phyloP scores from a whole-genome alignment of 495 filamentous ascomycete genomes.

The Daldinia decipiens region DNA sequence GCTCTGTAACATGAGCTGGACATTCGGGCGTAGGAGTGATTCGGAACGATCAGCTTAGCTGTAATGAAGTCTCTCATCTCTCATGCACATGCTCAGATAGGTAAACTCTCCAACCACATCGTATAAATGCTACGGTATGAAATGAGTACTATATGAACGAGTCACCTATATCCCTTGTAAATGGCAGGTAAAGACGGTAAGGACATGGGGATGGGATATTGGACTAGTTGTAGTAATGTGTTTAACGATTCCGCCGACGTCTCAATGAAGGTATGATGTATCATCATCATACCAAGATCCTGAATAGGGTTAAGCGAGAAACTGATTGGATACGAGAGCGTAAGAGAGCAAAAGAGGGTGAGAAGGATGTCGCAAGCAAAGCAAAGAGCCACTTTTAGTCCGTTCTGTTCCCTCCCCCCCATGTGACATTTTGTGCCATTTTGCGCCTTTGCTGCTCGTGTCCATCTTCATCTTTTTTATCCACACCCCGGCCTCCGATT shows the following conservation, averaged over 20 bases:
- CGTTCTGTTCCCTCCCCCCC: neutral
- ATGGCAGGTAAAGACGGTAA: slow-evolving; percentile 8
- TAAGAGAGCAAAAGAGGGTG: slow-evolving; percentile 11
- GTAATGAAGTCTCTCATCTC: neutral
- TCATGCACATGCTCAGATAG: slow-evolving; percentile 4
- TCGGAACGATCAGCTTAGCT: neutral
- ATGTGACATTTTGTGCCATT: slow-evolving; percentile 10
- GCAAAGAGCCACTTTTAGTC: slow-evolving; percentile 23
- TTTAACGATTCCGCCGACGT: slow-evolving; percentile 26
- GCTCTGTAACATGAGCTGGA: neutral
- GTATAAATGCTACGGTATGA: slow-evolving; percentile 14
- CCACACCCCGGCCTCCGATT: slow-evolving; percentile 7
- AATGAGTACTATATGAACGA: slow-evolving; percentile 2
- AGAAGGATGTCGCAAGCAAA: slow-evolving; percentile 29
- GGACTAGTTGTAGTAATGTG: slow-evolving; percentile 15
- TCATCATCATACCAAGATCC: slow-evolving; percentile 36
- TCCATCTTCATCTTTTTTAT: slow-evolving; percentile 30
- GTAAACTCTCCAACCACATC: slow-evolving; percentile 9
- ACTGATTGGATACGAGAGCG: slow-evolving; percentile 35
- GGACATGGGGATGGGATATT: slow-evolving; percentile 15
- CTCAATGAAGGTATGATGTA: slow-evolving; percentile 21
- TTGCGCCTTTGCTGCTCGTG: slow-evolving; percentile 7
- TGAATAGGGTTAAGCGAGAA: slow-evolving; percentile 35
- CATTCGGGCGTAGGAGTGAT: slow-evolving; percentile 6
- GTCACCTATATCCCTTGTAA: slow-evolving; percentile 2